phyloP scores from a whole-genome alignment of 2,329 filamentous ascomycete species.

The Trichoderma breve region DNA sequence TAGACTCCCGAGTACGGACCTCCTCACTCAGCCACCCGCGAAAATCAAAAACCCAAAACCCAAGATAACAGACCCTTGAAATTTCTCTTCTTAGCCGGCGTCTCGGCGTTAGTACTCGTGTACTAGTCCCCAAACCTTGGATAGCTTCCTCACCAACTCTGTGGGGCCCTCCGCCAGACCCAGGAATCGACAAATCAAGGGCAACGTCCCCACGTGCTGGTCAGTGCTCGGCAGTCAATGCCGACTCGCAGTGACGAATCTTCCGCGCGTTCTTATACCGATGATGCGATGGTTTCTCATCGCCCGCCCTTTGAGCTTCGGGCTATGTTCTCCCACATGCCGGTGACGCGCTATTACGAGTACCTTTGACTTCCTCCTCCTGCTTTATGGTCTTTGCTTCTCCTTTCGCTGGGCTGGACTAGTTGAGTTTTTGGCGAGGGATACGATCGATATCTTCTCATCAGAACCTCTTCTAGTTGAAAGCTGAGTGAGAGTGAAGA shows the following conservation, averaged over 20 bases:
- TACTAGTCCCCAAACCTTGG: background rate
- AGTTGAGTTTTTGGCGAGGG: background rate
- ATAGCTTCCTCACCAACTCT: background rate
- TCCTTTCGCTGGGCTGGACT: background rate
- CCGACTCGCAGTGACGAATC: background rate
- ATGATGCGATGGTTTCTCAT: background rate
- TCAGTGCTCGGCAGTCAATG: constrained; percentile 9
- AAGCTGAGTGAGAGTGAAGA: background rate
- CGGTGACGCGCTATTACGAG: background rate
- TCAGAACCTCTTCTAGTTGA: background rate
- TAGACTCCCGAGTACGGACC: background rate
- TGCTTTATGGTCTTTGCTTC: background rate
- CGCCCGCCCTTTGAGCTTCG: background rate
- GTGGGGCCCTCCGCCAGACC: background rate
- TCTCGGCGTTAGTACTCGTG: background rate
- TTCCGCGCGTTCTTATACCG: constrained; percentile 9
- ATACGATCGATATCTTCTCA: background rate
- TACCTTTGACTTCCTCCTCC: background rate
- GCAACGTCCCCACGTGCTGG: constrained; percentile 8
- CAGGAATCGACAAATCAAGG: background rate
- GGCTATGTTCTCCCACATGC: background rate
- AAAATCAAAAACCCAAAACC: background rate
- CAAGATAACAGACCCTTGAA: background rate
- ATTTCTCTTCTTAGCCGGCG: background rate
- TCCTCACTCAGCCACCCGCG: background rate